Base-by-base conservation (phyloP, 2,329 filamentous ascomycete genomes). In the Grosmannia penicillata region DNA sequence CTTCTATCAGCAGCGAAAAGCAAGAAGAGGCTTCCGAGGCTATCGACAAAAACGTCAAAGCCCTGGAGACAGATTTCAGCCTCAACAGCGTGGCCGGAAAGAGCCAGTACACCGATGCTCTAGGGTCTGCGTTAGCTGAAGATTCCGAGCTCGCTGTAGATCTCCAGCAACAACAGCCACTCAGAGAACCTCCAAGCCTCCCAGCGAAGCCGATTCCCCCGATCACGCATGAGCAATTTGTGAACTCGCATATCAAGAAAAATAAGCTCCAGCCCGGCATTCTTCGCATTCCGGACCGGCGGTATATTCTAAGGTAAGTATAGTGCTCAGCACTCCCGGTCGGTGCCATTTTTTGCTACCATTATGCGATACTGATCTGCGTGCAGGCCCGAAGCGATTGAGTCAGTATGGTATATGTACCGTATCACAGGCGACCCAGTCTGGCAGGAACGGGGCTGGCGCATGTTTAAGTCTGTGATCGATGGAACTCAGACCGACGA, bases 321-420 rank as follows among this genome's bases (percentile, higher is more conserved):
- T 25, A 14, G 10, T n/a, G 13, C 14, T 9, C 23, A 11, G 4
- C 6, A 5, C 26, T 14, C 26, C 26, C 11, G 24, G 7, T 25
- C 11, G 24, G 24, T 27, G 10, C 6, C 11, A 19, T 13, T 23
- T 32, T 30, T 25, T 22, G 11, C 19, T 15, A 13, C 22, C 8
- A 22, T 23, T 18, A 44, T 33, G 6, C 27, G 29, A 9, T 2
- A 3, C n/a, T 38, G 25, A 10, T 34, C 21, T 33, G 5, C n/a
- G 9, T 4, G 2, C 45, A 82, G 81, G 18, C 83, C 84, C 17
- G 85, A 93, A 62, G 83, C 82, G 1, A 86, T 93, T 48, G 85
- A 93, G 51, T 85, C 79, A 1, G 76, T 93, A 13, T 93, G 85
- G 70, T 82, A 87, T 60, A 78, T 93, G 65, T 91, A 93, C 61